phyloP scores from a whole-genome alignment of 2,329 filamentous ascomycete genomes.

The Ascosphaera aggregata region DNA sequence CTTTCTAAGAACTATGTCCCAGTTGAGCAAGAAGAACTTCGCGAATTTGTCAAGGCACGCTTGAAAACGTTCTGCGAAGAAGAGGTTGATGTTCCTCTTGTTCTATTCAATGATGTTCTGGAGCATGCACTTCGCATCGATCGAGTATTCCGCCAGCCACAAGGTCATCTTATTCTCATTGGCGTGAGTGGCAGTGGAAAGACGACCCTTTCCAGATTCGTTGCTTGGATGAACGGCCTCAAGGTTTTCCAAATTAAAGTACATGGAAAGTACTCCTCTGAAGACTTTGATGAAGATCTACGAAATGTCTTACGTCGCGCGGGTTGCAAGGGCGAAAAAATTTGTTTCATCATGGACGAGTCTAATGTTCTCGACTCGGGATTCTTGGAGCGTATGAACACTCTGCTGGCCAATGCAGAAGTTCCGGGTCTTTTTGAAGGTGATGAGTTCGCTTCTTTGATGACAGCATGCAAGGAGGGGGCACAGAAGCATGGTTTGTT shows the following conservation, averaged over 20 bases:
- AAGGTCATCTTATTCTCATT: constrained; percentile 94
- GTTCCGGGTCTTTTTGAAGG: constrained; percentile 96
- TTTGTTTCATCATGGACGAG: constrained; percentile 99
- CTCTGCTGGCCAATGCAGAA: constrained; percentile 93
- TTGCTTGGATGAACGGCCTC: constrained; percentile 99
- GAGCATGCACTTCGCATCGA: constrained; percentile 97
- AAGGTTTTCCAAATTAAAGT: constrained; percentile 99
- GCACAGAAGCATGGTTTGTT: constrained; percentile 88
- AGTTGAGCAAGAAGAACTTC: constrained; percentile 80
- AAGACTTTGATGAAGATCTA: constrained; percentile 96
- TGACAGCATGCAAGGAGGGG: constrained; percentile 98
- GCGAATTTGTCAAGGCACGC: constrained; percentile 93
- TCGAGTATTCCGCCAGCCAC: constrained; percentile 92
- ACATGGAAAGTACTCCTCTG: constrained; percentile 90
- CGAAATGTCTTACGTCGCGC: constrained; percentile 80
- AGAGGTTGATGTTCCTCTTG: constrained; percentile 93
- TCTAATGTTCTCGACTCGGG: constrained; percentile 95
- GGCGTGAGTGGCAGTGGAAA: constrained; percentile 98
- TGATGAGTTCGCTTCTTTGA: constrained; percentile 93
- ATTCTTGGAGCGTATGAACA: constrained; percentile 99
- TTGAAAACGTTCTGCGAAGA: constrained; percentile 98
- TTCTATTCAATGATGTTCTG: constrained; percentile 97
- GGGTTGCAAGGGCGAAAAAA: constrained; percentile 96
- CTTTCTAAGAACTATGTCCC: constrained; percentile 96
- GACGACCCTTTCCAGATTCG: constrained; percentile 90